These are phyloP conservation scores for Yarrowia alimentaria DNA, from an alignment of 805 yeast species.

Conservation along the genomic window DNA sequence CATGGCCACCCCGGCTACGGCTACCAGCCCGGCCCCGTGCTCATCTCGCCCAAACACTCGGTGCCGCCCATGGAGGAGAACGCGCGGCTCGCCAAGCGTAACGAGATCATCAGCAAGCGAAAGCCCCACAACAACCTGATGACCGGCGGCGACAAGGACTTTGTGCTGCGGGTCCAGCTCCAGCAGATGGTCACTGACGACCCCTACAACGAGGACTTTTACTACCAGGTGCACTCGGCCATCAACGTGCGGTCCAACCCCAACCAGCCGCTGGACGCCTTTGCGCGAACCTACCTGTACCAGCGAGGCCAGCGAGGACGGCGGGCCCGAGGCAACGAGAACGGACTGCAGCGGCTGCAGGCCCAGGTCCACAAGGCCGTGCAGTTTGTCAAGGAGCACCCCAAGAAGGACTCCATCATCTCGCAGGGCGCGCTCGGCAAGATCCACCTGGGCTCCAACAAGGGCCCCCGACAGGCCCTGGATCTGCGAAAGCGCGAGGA, in stretches of 20 bases:
- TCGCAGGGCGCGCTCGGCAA: slow-evolving; percentile 88
- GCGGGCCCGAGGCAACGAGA: slow-evolving; percentile 48
- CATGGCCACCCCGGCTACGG: not conserved
- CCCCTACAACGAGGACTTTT: slow-evolving; percentile 95
- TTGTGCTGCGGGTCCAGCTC: slow-evolving; percentile 88
- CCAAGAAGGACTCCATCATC: slow-evolving; percentile 63
- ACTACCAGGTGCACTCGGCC: slow-evolving; percentile 85
- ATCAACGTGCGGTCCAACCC: slow-evolving; percentile 59
- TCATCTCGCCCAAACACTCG: slow-evolving; percentile 22
- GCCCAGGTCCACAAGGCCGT: slow-evolving; percentile 97
- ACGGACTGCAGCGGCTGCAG: slow-evolving; percentile 95
- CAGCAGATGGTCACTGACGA: slow-evolving; percentile 96
- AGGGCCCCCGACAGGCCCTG: slow-evolving; percentile 83
- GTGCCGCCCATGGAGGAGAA: slow-evolving; percentile 23
- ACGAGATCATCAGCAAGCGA: slow-evolving; percentile 24
- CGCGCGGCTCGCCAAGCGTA: slow-evolving; percentile 21
- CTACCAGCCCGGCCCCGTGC: slow-evolving; percentile 13
- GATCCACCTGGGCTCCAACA: slow-evolving; percentile 68
- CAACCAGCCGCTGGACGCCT: slow-evolving; percentile 62
- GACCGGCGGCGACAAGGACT: slow-evolving; percentile 97
- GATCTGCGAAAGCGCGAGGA: slow-evolving; percentile 42
- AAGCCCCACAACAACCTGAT: slow-evolving; percentile 75
- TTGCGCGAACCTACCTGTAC: slow-evolving; percentile 88
- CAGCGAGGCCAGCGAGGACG: slow-evolving; percentile 82
- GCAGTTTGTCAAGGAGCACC: slow-evolving; percentile 82